Evolutionary conservation across 306 rosid genomes (phyloP).

Genomic region (Vigna mungo): DNA sequence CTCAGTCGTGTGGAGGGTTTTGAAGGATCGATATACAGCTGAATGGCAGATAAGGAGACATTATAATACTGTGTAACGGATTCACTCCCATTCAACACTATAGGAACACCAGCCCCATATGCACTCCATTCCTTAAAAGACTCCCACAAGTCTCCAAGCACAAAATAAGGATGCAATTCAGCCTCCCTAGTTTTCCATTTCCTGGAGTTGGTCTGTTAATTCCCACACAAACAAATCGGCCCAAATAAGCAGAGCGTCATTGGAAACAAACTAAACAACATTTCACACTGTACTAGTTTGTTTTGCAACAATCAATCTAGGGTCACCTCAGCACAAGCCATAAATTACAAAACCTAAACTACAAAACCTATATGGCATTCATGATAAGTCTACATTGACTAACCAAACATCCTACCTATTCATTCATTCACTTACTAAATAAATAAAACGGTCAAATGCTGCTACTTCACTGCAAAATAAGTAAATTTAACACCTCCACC

Average conservation of each 20-base stretch:
- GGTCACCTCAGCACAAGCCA: neutral
- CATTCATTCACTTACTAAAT: neutral
- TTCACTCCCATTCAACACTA: constrained; percentile 76
- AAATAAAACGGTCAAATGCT: constrained; percentile 3
- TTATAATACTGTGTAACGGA: constrained; percentile 88
- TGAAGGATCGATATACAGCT: constrained; percentile 76
- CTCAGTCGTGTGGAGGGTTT: constrained; percentile 66
- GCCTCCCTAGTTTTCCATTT: constrained; percentile 63
- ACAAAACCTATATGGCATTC: constrained; percentile 12
- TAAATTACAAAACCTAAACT: neutral
- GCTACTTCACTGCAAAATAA: constrained; percentile 35
- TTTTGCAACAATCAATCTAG: constrained; percentile 32
- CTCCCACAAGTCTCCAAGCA: constrained; percentile 91
- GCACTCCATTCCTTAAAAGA: constrained; percentile 93
- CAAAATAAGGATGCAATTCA: constrained; percentile 72
- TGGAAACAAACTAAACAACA: constrained; percentile 12
- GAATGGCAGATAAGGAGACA: constrained; percentile 88
- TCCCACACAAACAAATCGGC: constrained; percentile 32
- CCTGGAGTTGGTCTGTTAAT: constrained; percentile 61
- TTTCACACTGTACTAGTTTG: neutral
- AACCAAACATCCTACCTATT: constrained; percentile 21
- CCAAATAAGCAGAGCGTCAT: constrained; percentile 26
- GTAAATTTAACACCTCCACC: neutral
- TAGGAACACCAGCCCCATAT: constrained; percentile 86
- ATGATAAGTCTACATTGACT: constrained; percentile 27